Evolutionary conservation across 2,329 filamentous ascomycete species (phyloP).

Genomic region (Fusarium coffeatum): DNA sequence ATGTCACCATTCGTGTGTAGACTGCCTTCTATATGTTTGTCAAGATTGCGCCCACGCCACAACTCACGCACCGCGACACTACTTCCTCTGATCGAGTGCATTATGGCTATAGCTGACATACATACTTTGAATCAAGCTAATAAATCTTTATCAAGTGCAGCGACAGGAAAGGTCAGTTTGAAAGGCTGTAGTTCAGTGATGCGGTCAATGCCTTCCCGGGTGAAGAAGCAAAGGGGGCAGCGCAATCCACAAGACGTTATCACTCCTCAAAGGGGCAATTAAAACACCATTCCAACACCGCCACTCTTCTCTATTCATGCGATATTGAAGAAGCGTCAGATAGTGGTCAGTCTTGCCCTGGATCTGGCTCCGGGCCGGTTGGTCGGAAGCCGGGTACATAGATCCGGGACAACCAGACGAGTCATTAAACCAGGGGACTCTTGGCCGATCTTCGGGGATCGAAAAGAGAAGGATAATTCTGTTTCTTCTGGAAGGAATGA

Average conservation of each 20-base stretch:
- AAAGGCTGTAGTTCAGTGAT: neutral
- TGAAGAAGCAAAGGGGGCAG: neutral
- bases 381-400: neutral
- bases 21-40: neutral
- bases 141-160: rapidly evolving
- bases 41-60: neutral
- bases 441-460: neutral
- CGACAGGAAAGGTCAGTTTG: neutral
- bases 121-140: neutral
- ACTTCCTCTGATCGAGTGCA: neutral
- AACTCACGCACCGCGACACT: neutral
- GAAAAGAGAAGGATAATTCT: too few species aligned
- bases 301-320: neutral
- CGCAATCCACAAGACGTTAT: neutral
- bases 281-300: neutral
- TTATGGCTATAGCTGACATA: too few species aligned
- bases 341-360: neutral
- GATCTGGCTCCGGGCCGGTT: neutral
- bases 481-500: neutral
- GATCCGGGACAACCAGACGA: neutral
- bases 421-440: neutral
- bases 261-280: rapidly evolving
- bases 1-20: neutral
- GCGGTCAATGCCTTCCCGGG: neutral
- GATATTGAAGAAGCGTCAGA: neutral